Evolutionary conservation across 495 filamentous ascomycete genomes (phyloP).

Genomic region (Ramalina peruviana): DNA sequence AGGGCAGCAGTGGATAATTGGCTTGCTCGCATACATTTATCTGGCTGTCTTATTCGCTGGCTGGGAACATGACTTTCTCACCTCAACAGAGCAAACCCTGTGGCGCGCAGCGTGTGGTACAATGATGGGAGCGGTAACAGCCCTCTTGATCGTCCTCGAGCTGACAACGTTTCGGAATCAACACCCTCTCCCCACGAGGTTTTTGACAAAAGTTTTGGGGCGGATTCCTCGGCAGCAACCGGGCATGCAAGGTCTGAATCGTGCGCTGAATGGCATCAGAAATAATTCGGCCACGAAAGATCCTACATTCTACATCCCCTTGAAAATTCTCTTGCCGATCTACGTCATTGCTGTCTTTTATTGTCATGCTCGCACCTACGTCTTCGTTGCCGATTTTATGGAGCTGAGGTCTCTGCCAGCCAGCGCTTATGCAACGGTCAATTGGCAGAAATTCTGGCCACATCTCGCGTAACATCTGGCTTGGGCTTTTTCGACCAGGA

Average conservation of each 20-base stretch:
- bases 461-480: background rate
- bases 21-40: background rate
- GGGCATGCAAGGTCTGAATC: background rate
- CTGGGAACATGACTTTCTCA: background rate
- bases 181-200: background rate
- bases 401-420: constrained; percentile 5
- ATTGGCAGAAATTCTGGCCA: constrained; percentile 10
- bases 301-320: background rate
- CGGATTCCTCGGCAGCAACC: background rate
- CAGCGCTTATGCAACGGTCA: constrained; percentile 1
- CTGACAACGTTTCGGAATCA: constrained; percentile 4
- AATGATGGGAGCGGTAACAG: background rate
- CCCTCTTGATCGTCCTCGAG: constrained; percentile 21
- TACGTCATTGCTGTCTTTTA: background rate
- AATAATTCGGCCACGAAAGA: background rate
- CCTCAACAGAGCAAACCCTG: background rate
- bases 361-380: constrained; percentile 3
- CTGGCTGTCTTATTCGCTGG: background rate
- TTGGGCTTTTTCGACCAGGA: too few relatives aligned
- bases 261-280: background rate
- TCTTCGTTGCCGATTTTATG: constrained; percentile 7
- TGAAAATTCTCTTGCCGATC: background rate
- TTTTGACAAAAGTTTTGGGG: background rate
- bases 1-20: background rate
- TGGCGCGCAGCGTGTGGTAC: background rate